Evolutionary conservation across 1,284 basidiomycete species (phyloP), one percentile per base, ranked within the genome.

Genomic region (Sporisorium exsertum): DNA sequence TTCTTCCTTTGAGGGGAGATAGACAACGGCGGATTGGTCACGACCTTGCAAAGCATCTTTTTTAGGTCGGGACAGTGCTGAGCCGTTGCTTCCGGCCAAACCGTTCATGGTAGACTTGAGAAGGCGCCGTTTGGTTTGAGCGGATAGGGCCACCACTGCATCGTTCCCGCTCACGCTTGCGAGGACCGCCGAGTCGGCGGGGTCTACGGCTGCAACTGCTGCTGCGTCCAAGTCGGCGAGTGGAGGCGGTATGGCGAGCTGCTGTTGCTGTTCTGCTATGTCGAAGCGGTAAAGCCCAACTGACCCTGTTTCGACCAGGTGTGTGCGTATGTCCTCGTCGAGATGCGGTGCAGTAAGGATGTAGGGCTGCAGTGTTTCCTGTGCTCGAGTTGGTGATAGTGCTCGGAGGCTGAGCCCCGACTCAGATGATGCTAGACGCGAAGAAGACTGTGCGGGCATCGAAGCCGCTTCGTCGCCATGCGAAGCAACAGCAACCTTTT

Each of bases 1-100:
- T 55, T 72, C 61, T 33, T 68, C 58, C 27, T 68, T 72, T 12
- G 68, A 72, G 4, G 68, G 58, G 0, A 68, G 55, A 22, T 72
- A 76, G 32, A 71, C 68, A 32, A 76, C 52, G 3, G 52, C 68
- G 5, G 73, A 64, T 33, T 70, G 60, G 47, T 67, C 67, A 16
- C 46, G 47, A 4, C 66, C 66, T 10, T 58, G 46, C 37, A 70
- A 60, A 16, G 63, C 32, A 29, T 75, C 63, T 13, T 53, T 54
- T 15, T 69, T 69, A 12, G 56, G 9, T 49, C 66, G 66, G 4
- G 29, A 7, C 7, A 22, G 3, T 7, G 53, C 27, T 3, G 55
- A 7, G 40, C 29, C 16, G 8, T 52, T 35, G 57, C 29, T 54
- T 20, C 7, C 20, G 5, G 57, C 15, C n/a, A 70, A 56, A 24